A percentile compares a stretch with the other conserved stretches of the same genome.
These are phyloP conservation scores for Trametes sanguinea DNA, from an alignment of 768 basidiomycete species.

Conservation along the genomic window DNA sequence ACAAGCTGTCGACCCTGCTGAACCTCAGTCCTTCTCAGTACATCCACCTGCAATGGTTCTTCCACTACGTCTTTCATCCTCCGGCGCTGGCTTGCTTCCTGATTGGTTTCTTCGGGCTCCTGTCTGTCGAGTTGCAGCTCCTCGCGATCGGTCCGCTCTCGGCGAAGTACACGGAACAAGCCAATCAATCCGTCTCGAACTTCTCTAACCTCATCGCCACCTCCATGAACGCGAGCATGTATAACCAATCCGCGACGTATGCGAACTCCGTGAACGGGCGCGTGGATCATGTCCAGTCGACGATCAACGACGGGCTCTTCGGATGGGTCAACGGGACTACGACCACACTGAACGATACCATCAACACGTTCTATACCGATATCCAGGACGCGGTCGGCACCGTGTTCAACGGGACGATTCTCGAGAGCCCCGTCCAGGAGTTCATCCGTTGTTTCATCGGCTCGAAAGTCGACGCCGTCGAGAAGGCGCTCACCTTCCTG, in stretches of 20 bases:
- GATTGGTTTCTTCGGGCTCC: constrained; percentile 87
- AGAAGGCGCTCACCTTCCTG: constrained; percentile 87
- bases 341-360: constrained; percentile 80
- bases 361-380: constrained; percentile 85
- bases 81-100: constrained; percentile 89
- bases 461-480: constrained; percentile 84
- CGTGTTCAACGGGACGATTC: constrained; percentile 83
- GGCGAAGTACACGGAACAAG: constrained; percentile 62
- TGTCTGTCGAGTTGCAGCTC: constrained; percentile 87
- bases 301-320: constrained; percentile 85
- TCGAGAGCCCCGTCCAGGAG: constrained; percentile 79
- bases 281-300: constrained; percentile 67
- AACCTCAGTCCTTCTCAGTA: constrained; percentile 62
- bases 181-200: constrained; percentile 59
- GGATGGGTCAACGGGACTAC: constrained; percentile 96
- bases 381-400: constrained; percentile 75
- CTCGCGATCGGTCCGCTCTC: constrained; percentile 75
- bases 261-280: constrained; percentile 75
- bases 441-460: constrained; percentile 91
- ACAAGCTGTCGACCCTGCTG: constrained; percentile 51
- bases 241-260: constrained; percentile 75
- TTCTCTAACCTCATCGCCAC: constrained; percentile 72
- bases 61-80: constrained; percentile 88
- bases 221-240: constrained; percentile 82
- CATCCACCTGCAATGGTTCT: constrained; percentile 81